Evolutionary conservation across 805 yeast species (phyloP).

Genomic region (Candida orba): DNA sequence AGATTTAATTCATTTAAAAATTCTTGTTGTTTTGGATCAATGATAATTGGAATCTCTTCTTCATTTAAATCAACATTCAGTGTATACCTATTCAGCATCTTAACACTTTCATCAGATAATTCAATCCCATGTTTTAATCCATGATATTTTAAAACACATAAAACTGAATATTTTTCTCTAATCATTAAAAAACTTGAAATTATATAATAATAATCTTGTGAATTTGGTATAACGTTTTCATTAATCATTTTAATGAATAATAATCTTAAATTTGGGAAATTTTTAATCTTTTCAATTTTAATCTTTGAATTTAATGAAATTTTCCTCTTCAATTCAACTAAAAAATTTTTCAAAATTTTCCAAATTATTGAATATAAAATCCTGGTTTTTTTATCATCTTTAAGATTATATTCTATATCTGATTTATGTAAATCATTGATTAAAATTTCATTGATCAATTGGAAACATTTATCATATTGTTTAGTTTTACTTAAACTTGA

Average conservation of each 20-base stretch:
- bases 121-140: slow-evolving; percentile 13
- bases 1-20: background rate
- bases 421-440: slow-evolving; percentile 14
- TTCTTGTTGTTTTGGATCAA: slow-evolving; percentile 2
- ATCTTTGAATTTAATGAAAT: background rate
- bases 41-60: background rate
- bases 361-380: slow-evolving; percentile 27
- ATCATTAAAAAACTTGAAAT: slow-evolving; percentile 11
- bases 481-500: slow-evolving; percentile 24
- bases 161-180: slow-evolving; percentile 12
- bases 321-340: background rate
- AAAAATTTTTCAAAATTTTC: slow-evolving; percentile 20
- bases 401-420: background rate
- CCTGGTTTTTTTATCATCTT: background rate
- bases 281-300: background rate
- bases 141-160: slow-evolving; percentile 21
- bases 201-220: slow-evolving; percentile 16
- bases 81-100: slow-evolving; percentile 1
- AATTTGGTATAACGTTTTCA: slow-evolving; percentile 17
- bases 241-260: slow-evolving; percentile 22
- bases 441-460: slow-evolving; percentile 27
- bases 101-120: slow-evolving; percentile 1
- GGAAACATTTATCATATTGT: slow-evolving; percentile 26
- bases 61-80: background rate
- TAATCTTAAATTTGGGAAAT: slow-evolving; percentile 16